These are phyloP conservation scores for Chlorella ohadii DNA, from an alignment of 139 green algal genomes.

Conservation along the genomic window DNA sequence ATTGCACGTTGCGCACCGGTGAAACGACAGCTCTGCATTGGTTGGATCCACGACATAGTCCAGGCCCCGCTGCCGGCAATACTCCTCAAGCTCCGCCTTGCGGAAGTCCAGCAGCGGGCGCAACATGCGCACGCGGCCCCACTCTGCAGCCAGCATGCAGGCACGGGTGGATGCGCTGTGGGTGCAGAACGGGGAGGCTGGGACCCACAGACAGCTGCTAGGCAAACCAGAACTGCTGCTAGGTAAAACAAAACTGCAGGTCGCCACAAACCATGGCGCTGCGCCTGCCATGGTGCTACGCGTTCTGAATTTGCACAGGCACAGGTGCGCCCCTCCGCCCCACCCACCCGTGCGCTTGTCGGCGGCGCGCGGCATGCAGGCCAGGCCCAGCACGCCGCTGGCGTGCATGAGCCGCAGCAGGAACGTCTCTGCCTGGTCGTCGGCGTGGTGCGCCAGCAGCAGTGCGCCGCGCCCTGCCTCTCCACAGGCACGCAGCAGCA, in stretches of 20 bases:
- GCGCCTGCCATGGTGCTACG: too few relatives aligned
- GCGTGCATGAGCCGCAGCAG: slow-evolving; percentile 60
- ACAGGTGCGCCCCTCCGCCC: background rate
- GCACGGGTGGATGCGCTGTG: too few relatives aligned
- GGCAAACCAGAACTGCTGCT: too few relatives aligned
- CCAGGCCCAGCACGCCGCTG: slow-evolving; percentile 60
- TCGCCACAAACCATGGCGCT: too few relatives aligned
- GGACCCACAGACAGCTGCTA: too few relatives aligned
- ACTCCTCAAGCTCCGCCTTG: slow-evolving; percentile 52
- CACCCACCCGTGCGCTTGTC: slow-evolving; percentile 5
- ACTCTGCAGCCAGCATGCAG: background rate
- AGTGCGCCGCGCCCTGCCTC: slow-evolving; percentile 29
- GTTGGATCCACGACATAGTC: slow-evolving; percentile 28
- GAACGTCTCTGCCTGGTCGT: slow-evolving; percentile 67
- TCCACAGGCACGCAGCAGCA: slow-evolving; percentile 38
- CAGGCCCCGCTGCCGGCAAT: slow-evolving; percentile 37
- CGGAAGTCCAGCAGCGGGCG: slow-evolving; percentile 47
- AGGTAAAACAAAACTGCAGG: too few relatives aligned
- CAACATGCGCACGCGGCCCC: slow-evolving; percentile 21
- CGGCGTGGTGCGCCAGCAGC: slow-evolving; percentile 61
- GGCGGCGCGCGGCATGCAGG: slow-evolving; percentile 42
- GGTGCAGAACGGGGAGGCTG: too few relatives aligned
- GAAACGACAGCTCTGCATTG: slow-evolving; percentile 19
- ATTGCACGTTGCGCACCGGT: background rate
- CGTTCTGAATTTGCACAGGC: background rate